A percentile compares a stretch with the other conserved stretches of the same genome.
phyloP scores from a whole-genome alignment of 169 alveolate genomes.

The Perkinsus olseni region DNA sequence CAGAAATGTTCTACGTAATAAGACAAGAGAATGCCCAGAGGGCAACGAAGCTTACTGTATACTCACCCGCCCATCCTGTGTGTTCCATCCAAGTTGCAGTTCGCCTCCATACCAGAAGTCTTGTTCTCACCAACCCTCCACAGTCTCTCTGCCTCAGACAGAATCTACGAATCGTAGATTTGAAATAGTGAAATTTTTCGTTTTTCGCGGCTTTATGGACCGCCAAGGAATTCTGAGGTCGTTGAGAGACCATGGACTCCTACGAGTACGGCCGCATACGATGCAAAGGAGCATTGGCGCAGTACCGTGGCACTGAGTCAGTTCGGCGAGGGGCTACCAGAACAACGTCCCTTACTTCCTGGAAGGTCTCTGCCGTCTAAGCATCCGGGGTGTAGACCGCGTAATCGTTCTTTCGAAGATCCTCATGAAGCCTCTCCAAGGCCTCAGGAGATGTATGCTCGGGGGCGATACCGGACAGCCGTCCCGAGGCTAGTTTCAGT shows the following conservation, averaged over 20 bases:
- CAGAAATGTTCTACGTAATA: too few relatives aligned
- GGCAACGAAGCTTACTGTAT: too few relatives aligned
- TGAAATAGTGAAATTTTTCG: too few relatives aligned
- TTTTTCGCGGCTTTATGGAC: too few relatives aligned
- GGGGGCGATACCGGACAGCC: neutral
- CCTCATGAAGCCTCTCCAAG: neutral
- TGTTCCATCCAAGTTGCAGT: neutral
- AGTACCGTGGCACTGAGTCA: too few relatives aligned
- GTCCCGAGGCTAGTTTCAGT: neutral
- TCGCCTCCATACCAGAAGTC: neutral
- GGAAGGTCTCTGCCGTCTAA: neutral
- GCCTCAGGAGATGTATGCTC: neutral
- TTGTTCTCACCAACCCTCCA: neutral
- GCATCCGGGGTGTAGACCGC: neutral
- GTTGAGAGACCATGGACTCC: too few relatives aligned
- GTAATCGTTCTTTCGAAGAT: neutral
- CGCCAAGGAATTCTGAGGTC: too few relatives aligned
- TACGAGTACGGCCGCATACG: too few relatives aligned
- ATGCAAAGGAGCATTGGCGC: too few relatives aligned
- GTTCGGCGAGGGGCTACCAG: too few relatives aligned
- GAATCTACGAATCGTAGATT: neutral
- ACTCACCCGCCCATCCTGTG: neutral
- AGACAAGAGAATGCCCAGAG: too few relatives aligned
- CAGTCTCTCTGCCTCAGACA: neutral
- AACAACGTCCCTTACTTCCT: neutral